Base-by-base conservation (phyloP, 768 basidiomycete species). In the Tricholoma saponaceum region DNA sequence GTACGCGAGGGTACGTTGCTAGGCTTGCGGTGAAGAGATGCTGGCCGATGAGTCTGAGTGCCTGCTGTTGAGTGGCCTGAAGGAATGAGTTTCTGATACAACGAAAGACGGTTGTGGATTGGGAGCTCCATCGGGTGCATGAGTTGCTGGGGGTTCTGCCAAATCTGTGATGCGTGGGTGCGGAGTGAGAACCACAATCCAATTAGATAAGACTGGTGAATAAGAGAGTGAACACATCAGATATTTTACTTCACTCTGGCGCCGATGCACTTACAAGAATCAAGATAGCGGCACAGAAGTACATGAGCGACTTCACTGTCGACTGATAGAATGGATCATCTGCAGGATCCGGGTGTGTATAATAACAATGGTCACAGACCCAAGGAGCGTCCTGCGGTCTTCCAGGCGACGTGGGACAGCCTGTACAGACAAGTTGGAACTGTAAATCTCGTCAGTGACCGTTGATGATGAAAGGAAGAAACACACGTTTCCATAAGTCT, bases 131-230 rank as follows among this genome's bases (percentile, higher is more conserved):
- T 71, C 2, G 83, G 75, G 35, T 92, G 84, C 53, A 94, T 72
- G 2, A 95, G 78, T 50, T 86, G 88, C 59, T 90, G 94, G 2
- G 95, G 95, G 68, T 98, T 98, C 69, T 98, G 95, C 97, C 97
- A 99, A 64, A 99, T 99, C 69, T 98, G 97, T 13, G 90, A 87
- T 6, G 97, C 97, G 69, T 99, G 97, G 1, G 97, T 99, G 49
- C 93, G 88, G 16, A 99, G 84, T 37, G 97, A 98, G 77, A 99
- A 99, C 97, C 97, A 98, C 0, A 98, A 79, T 33, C 97, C 97
- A 58, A 98, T 84, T 47, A 98, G 83, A 71, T 99, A 99, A 1
- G 97, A 98, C 95, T 98, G 46, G 20, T 14, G 32, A 18, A 44
- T 16, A 33, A 43, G 10, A 46, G 37, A 64, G 59, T 33, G 35